phyloP scores from a whole-genome alignment of 2,329 filamentous ascomycete species.

The Colletotrichum simmondsii region DNA sequence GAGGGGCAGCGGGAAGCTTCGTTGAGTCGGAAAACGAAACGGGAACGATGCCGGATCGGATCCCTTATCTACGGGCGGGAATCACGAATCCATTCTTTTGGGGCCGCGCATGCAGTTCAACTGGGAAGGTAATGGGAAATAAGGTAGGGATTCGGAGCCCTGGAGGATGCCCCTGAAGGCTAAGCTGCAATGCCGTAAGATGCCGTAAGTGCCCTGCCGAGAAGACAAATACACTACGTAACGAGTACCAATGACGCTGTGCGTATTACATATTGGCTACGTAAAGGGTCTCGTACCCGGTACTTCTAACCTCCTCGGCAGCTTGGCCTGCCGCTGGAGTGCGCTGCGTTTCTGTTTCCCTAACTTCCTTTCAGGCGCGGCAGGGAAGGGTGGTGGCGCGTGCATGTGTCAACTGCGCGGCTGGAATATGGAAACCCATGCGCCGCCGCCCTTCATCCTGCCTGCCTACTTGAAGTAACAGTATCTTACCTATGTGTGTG shows the following conservation, averaged over 20 bases:
- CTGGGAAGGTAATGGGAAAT: constrained; percentile 2
- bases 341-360: background rate
- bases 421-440: background rate
- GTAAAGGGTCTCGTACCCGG: constrained; percentile 1
- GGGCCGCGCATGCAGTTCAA: background rate
- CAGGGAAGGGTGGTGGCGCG: background rate
- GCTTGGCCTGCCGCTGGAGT: background rate
- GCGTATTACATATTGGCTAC: constrained; percentile 14
- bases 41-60: constrained; percentile 21
- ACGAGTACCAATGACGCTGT: constrained; percentile 5
- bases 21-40: background rate
- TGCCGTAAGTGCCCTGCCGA: background rate
- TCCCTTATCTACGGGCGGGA: constrained; percentile 24
- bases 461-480: background rate
- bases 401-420: constrained; percentile 16
- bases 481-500: background rate
- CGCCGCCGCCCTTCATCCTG: background rate
- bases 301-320: background rate
- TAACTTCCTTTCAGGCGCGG: no score
- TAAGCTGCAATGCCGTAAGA: constrained; percentile 1
- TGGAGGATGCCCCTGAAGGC: background rate
- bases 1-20: constrained; percentile 7
- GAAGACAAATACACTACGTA: constrained; percentile 9
- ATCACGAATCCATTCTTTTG: constrained; percentile 13
- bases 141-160: background rate